phyloP scores from a whole-genome alignment of 768 basidiomycete species.

The Russula virescens region DNA sequence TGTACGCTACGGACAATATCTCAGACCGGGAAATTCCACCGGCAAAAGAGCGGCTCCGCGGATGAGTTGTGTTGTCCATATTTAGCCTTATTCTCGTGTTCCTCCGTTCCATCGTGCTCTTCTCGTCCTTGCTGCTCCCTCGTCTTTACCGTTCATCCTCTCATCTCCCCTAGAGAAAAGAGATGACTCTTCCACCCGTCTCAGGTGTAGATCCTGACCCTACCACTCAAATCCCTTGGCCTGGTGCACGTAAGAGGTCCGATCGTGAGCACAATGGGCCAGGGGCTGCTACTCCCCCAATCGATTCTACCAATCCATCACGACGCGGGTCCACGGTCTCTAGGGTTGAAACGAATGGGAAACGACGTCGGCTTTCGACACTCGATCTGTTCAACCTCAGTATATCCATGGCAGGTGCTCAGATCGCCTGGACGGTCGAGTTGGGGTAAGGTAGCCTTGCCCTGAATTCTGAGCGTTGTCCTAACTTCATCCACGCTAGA shows the following conservation, averaged over 20 bases:
- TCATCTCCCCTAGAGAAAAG: background rate
- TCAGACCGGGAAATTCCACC: background rate
- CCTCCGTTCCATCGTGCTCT: background rate
- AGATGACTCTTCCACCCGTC: constrained; percentile 56
- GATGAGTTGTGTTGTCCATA: background rate
- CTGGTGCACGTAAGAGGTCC: constrained; percentile 31
- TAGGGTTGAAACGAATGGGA: constrained; percentile 32
- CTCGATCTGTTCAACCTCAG: constrained; percentile 65
- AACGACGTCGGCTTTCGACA: constrained; percentile 33
- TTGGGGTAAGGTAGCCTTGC: constrained; percentile 57
- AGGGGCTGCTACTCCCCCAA: background rate
- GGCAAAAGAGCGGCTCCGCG: background rate
- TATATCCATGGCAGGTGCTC: constrained; percentile 90
- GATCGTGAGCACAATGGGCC: constrained; percentile 23
- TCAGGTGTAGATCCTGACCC: constrained; percentile 60
- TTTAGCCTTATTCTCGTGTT: background rate
- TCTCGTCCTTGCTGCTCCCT: background rate
- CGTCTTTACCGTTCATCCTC: background rate
- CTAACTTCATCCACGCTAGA: constrained; percentile 37
- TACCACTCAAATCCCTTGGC: constrained; percentile 78
- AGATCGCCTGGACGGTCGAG: constrained; percentile 95
- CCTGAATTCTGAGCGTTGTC: background rate
- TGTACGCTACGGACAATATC: background rate
- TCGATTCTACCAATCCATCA: background rate
- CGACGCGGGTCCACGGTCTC: constrained; percentile 14